These are phyloP conservation scores for Hypoxylon sp. DNA, from an alignment of 2,329 filamentous ascomycete genomes.

Conservation along the genomic window DNA sequence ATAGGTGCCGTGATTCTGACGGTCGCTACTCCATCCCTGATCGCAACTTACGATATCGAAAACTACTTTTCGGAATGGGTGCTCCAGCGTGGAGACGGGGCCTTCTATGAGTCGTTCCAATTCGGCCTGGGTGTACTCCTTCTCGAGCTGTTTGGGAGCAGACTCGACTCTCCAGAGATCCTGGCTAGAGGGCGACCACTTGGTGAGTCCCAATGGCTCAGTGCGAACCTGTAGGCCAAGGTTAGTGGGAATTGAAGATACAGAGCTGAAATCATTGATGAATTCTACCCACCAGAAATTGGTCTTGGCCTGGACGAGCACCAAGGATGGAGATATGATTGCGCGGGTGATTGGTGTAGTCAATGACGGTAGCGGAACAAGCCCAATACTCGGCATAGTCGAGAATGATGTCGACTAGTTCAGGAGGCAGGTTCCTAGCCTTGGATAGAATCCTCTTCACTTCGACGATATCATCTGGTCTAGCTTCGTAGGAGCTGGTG, in stretches of 20 bases:
- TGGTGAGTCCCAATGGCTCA: conserved; percentile 58
- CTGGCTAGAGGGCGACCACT: conserved; percentile 48
- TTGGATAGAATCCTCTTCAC: conserved; percentile 65
- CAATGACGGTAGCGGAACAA: conserved; percentile 59
- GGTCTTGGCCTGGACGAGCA: conserved; percentile 52
- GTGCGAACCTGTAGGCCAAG: conserved; percentile 56
- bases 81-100: conserved; percentile 58
- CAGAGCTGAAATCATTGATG: neutral
- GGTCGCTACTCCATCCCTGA: conserved; percentile 68
- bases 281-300: conserved; percentile 58
- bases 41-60: conserved; percentile 71
- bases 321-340: conserved; percentile 40
- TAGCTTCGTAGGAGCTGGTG: conserved; percentile 40
- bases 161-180: conserved; percentile 47
- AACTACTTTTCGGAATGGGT: conserved; percentile 72
- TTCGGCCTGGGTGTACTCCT: conserved; percentile 54
- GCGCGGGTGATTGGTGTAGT: conserved; percentile 44
- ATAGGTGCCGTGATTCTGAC: conserved; percentile 58
- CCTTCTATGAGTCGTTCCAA: conserved; percentile 59
- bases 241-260: neutral
- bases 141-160: conserved; percentile 39
- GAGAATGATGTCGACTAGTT: conserved; percentile 69
- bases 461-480: conserved; percentile 62
- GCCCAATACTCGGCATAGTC: conserved; percentile 76
- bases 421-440: conserved; percentile 63